Evolutionary conservation across 2,329 filamentous ascomycete species (phyloP).

Genomic region (Exserohilum turcica): DNA sequence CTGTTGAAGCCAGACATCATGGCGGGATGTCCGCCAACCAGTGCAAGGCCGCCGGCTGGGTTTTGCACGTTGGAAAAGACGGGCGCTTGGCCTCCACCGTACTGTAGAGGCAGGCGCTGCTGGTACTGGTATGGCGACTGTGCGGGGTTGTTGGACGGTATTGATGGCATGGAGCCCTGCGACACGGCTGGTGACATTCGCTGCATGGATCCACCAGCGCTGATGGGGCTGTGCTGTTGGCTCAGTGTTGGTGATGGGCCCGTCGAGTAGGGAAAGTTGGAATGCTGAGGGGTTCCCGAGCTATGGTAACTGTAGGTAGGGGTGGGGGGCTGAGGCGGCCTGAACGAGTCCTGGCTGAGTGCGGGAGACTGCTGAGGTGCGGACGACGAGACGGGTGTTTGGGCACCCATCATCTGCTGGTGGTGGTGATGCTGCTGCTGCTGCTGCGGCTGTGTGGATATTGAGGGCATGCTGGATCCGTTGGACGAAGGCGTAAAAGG

Average conservation of each 20-base stretch:
- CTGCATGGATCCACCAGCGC: constrained; percentile 52
- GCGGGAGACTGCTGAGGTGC: constrained; percentile 56
- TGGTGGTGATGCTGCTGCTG: constrained; percentile 25
- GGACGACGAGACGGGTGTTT: constrained; percentile 47
- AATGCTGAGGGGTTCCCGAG: constrained; percentile 57
- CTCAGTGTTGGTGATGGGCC: constrained; percentile 53
- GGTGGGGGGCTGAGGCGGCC: constrained; percentile 64
- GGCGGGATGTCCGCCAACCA: constrained; percentile 66
- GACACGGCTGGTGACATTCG: constrained; percentile 60
- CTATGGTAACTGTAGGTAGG: constrained; percentile 67
- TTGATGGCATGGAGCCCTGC: constrained; percentile 51
- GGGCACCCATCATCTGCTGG: constrained; percentile 56
- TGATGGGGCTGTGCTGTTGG: constrained; percentile 56
- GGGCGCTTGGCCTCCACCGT: constrained; percentile 61
- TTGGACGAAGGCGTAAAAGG: constrained; percentile 65
- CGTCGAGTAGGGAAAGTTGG: constrained; percentile 55
- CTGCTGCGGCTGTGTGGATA: constrained; percentile 50
- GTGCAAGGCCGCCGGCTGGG: constrained; percentile 71
- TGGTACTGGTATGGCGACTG: constrained; percentile 55
- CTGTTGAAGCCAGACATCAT: constrained; percentile 66
- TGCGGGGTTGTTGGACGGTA: constrained; percentile 55
- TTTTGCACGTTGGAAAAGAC: constrained; percentile 81
- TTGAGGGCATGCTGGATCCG: constrained; percentile 54
- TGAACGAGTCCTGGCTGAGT: constrained; percentile 64
- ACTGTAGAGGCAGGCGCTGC: constrained; percentile 48